phyloP scores from a whole-genome alignment of 345 rosid species.

The Raphanus sativus region DNA sequence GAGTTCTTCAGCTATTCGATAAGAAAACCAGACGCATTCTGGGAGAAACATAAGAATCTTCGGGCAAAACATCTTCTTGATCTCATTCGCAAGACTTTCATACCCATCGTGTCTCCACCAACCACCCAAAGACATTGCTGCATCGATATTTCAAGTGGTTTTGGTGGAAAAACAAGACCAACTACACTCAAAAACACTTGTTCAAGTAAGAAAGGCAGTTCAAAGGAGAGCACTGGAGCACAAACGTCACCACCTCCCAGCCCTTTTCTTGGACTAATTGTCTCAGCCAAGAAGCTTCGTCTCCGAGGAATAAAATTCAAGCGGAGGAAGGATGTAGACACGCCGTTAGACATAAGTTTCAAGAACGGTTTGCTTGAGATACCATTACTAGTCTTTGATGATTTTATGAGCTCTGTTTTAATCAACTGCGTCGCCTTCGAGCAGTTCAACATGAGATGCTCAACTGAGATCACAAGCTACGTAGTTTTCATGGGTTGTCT shows the following conservation, averaged over 20 bases:
- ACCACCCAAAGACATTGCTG: neutral
- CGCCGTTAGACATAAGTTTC: slow-evolving; percentile 51
- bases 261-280: slow-evolving; percentile 32
- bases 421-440: slow-evolving; percentile 58
- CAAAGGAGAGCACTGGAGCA: neutral
- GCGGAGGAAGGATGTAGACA: slow-evolving; percentile 29
- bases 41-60: neutral
- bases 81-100: slow-evolving; percentile 22
- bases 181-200: neutral
- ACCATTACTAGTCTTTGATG: slow-evolving; percentile 45
- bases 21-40: neutral
- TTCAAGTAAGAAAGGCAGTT: neutral
- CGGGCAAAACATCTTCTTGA: slow-evolving; percentile 46
- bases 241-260: neutral
- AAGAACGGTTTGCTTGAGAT: slow-evolving; percentile 46
- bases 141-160: neutral
- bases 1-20: slow-evolving; percentile 33
- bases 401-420: slow-evolving; percentile 43
- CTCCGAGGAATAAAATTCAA: slow-evolving; percentile 45
- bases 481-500: slow-evolving; percentile 54
- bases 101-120: neutral
- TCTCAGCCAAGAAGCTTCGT: slow-evolving; percentile 48
- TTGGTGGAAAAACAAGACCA: neutral
- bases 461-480: slow-evolving; percentile 50
- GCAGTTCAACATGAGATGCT: slow-evolving; percentile 44